phyloP scores from a whole-genome alignment of 805 yeast genomes.

The Hanseniaspora meyeri region DNA sequence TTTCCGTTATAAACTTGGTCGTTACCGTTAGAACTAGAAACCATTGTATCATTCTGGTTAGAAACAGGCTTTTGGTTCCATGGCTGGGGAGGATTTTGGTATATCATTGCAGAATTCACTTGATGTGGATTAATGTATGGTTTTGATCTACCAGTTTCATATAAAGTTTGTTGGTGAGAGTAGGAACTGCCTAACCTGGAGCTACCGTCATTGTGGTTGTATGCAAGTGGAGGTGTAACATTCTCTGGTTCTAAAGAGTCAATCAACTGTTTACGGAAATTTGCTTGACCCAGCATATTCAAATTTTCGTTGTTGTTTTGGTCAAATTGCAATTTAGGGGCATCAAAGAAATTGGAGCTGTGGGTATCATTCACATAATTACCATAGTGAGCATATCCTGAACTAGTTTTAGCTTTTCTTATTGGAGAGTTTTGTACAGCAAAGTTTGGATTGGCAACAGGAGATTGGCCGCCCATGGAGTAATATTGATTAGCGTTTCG shows the following conservation, averaged over 20 bases:
- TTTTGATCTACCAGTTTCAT: not conserved
- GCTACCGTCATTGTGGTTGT: not conserved
- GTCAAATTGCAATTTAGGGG: constrained; percentile 3
- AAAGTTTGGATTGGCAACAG: constrained; percentile 1
- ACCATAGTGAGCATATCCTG: not conserved
- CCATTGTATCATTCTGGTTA: not conserved
- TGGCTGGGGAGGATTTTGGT: not conserved
- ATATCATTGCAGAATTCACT: not conserved
- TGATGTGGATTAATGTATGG: not conserved
- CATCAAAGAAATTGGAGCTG: constrained; percentile 5
- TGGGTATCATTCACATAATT: not conserved
- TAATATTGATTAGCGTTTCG: not conserved
- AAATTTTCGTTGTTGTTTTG: not conserved
- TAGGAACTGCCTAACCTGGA: not conserved
- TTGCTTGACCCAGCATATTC: not conserved
- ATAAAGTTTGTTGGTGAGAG: not conserved
- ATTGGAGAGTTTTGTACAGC: constrained; percentile 6
- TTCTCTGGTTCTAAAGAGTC: not conserved
- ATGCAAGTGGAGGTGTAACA: not conserved
- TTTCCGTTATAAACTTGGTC: not conserved
- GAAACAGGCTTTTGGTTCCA: not conserved
- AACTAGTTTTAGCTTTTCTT: not conserved
- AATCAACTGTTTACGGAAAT: not conserved
- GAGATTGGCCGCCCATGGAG: not conserved
- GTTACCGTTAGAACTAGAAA: not conserved